These are phyloP conservation scores for Pseudogymnoascus sp. DNA, from an alignment of 2,329 filamentous ascomycete genomes.

Conservation along the genomic window DNA sequence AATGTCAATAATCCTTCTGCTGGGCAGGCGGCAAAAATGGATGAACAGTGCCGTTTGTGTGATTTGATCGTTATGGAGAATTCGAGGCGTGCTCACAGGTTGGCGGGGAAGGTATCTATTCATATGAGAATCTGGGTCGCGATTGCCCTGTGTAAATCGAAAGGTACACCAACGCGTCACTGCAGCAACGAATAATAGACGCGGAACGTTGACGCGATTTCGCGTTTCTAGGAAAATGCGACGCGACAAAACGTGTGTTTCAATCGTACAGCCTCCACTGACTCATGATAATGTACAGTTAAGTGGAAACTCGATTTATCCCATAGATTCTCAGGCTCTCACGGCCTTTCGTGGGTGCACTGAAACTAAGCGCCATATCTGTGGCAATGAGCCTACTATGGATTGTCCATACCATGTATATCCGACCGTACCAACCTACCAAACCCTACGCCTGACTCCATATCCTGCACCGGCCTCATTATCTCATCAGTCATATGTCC, in stretches of 20 bases:
- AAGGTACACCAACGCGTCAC: not conserved
- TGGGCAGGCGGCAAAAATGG: too few relatives aligned
- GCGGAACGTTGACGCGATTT: not conserved
- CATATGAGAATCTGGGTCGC: slow-evolving; percentile 4
- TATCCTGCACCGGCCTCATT: not conserved
- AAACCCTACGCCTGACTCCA: slow-evolving; percentile 6
- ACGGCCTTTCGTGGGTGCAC: not conserved
- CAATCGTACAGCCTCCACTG: not conserved
- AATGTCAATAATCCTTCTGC: not conserved
- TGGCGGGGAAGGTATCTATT: not conserved
- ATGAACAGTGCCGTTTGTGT: not conserved
- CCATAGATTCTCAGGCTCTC: not conserved
- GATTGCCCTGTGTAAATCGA: not conserved
- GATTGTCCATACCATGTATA: not conserved
- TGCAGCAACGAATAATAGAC: slow-evolving; percentile 7
- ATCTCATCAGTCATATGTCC: slow-evolving; percentile 1
- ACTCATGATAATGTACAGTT: not conserved
- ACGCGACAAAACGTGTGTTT: slow-evolving; percentile 4
- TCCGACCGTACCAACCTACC: not conserved
- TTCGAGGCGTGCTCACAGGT: not conserved
- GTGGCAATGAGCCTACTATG: not conserved
- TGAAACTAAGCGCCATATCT: slow-evolving; percentile 4
- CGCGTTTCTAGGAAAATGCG: not conserved
- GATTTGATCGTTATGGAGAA: not conserved
- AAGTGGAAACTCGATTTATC: slow-evolving; percentile 3